Base-by-base conservation (phyloP, 2,329 filamentous ascomycete species). In the Scytalidium lignicola region DNA sequence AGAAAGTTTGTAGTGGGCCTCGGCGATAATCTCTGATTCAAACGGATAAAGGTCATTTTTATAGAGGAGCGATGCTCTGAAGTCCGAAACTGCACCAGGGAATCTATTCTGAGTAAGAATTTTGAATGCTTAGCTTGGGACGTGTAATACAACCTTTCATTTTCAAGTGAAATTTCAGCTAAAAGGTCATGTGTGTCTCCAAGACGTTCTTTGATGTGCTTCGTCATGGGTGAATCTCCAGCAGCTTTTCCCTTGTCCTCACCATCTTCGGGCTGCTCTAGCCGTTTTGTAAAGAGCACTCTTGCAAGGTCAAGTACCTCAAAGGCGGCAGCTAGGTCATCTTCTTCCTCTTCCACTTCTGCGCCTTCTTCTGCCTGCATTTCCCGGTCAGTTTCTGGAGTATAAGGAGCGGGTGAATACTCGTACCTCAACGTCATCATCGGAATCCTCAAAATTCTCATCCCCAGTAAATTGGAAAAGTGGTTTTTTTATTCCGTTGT, bases 1-100 rank as follows among this genome's bases (percentile, higher is more conserved):
- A 0, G 92, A 96, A 21, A 99, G 83, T 70, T 96, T 97, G 74
- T 88, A 99, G 72, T 99, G 90, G 15, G 89, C 92, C 72, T 99
- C 93, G 40, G 93, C 92, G 49, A 97, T 79, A 46, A 95, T 79
- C 59, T 90, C 87, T 13, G 88, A 90, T 54, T 95, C 89, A 44
- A 85, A 77, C 0, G 88, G 79, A 64, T 89, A 90, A 2, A 97
- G 77, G 45, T 86, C 78, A 58, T 88, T 71, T 69, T 95, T 95
- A 61, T 95, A 80, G 39, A 80, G 79, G 44, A 97, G 79, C 1
- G 90, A 84, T 13, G 85, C 81, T 58, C 83, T 83, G 46, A 89
- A 83, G 68, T 99, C 93, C 43, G 82, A 78, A 47, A 96, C 88
- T n/a, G 93, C 92, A 57, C 89, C 85, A 40, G 81, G 76, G 64